phyloP scores from a whole-genome alignment of 129 eudicot species.

The Deinandra increscens region DNA sequence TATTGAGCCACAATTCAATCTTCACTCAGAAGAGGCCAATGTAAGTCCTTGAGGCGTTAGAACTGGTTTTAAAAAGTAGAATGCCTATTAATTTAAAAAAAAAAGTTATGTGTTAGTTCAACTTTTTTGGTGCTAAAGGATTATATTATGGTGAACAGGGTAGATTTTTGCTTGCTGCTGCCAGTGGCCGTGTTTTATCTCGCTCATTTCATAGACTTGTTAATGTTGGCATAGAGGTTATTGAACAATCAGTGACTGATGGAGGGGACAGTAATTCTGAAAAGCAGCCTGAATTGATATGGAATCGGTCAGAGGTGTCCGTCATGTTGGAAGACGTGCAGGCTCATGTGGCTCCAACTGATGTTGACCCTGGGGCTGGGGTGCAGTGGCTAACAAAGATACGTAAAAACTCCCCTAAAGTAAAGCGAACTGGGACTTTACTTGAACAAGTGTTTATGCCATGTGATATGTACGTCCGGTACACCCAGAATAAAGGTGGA shows the following conservation, averaged over 20 bases:
- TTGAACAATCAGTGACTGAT: conserved; percentile 60
- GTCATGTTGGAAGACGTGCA: conserved; percentile 95
- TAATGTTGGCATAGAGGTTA: conserved; percentile 69
- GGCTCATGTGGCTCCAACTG: conserved; percentile 99
- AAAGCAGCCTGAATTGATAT: conserved; percentile 76
- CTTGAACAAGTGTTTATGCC: conserved; percentile 97
- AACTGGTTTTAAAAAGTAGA: conserved; percentile 5
- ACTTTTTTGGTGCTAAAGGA: conserved; percentile 14
- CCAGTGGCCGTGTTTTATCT: conserved; percentile 89
- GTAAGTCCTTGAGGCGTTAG: conserved; percentile 46
- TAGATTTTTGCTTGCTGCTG: conserved; percentile 95
- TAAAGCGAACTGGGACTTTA: conserved; percentile 88
- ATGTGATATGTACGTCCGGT: conserved; percentile 87
- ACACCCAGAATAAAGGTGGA: conserved; percentile 86
- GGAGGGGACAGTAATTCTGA: conserved; percentile 47
- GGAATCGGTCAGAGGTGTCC: conserved; percentile 85
- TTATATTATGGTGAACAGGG: conserved; percentile 56
- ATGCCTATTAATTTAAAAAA: not conserved
- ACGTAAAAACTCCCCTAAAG: conserved; percentile 86
- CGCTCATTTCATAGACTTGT: conserved; percentile 84
- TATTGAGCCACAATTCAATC: conserved; percentile 95
- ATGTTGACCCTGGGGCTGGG: conserved; percentile 99
- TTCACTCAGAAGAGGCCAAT: conserved; percentile 89
- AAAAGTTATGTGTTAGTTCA: not conserved
- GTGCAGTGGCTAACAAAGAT: conserved; percentile 92